Conservation (phyloP, 2,329 filamentous ascomycete species). For the Diaporthe citri region DNA sequence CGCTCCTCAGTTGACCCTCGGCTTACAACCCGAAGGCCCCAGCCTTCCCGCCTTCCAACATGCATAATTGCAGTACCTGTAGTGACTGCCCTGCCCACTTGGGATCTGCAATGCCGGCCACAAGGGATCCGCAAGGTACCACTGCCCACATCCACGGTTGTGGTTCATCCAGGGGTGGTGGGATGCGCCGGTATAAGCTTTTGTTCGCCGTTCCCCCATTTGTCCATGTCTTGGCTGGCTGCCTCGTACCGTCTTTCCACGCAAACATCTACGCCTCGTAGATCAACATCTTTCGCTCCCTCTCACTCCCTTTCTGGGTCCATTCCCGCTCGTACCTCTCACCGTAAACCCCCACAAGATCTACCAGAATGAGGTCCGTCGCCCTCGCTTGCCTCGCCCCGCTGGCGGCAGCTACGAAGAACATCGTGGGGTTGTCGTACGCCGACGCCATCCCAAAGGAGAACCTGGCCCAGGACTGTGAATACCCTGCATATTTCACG, state of each 20-base stretch:
- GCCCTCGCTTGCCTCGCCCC: constrained; percentile 32
- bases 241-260: neutral
- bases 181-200: constrained; percentile 10
- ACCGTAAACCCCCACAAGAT: neutral
- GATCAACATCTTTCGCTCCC: constrained; percentile 13
- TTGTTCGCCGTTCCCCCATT: constrained; percentile 11
- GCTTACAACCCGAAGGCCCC: neutral
- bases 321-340: neutral
- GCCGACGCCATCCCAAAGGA: constrained; percentile 28
- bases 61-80: neutral
- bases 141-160: neutral
- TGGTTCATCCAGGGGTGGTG: neutral
- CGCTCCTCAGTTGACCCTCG: constrained; percentile 3
- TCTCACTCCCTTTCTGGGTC: neutral
- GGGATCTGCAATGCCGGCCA: constrained; percentile 17
- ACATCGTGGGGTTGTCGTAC: constrained; percentile 13
- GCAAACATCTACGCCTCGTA: constrained; percentile 13
- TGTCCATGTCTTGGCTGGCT: constrained; percentile 21
- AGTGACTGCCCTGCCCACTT: constrained; percentile 20
- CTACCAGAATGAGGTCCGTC: constrained; percentile 31
- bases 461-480: constrained; percentile 46
- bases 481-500: constrained; percentile 54
- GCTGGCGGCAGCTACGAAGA: constrained; percentile 35
- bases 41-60: constrained; percentile 11
- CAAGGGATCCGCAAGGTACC: constrained; percentile 30